phyloP scores from a whole-genome alignment of 2,329 filamentous ascomycete species.

The Microcera coccophila region DNA sequence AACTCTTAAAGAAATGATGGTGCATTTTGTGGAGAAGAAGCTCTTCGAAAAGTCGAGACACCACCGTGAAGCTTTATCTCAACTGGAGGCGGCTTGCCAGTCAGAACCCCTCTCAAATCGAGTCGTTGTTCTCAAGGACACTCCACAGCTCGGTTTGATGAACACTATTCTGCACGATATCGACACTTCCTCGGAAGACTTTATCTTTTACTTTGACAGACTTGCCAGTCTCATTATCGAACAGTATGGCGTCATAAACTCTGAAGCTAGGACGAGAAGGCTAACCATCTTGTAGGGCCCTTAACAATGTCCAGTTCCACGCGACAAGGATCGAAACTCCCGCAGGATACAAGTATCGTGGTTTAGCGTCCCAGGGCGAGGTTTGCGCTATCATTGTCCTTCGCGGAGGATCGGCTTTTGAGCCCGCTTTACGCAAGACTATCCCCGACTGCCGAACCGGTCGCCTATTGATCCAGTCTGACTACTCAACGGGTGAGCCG shows the following conservation, averaged over 20 bases:
- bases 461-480: slow-evolving; percentile 85
- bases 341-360: slow-evolving; percentile 63
- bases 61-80: slow-evolving; percentile 74
- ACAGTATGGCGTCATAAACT: slow-evolving; percentile 45
- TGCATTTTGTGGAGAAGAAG: slow-evolving; percentile 86
- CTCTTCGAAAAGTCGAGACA: slow-evolving; percentile 79
- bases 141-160: slow-evolving; percentile 79
- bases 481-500: slow-evolving; percentile 78
- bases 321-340: slow-evolving; percentile 66
- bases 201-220: slow-evolving; percentile 96
- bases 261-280: neutral
- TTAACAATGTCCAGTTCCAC: slow-evolving; percentile 72
- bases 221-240: slow-evolving; percentile 82
- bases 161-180: slow-evolving; percentile 85
- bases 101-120: slow-evolving; percentile 70
- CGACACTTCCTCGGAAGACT: slow-evolving; percentile 77
- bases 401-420: slow-evolving; percentile 82
- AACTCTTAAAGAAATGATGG: slow-evolving; percentile 68
- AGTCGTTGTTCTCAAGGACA: slow-evolving; percentile 70
- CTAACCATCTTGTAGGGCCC: slow-evolving; percentile 49
- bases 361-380: slow-evolving; percentile 66
- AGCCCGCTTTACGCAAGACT: slow-evolving; percentile 81
- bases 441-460: slow-evolving; percentile 91
- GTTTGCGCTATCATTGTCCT: slow-evolving; percentile 85
- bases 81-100: slow-evolving; percentile 68